phyloP scores from a whole-genome alignment of 345 rosid species.

The Moringa oleifera region DNA sequence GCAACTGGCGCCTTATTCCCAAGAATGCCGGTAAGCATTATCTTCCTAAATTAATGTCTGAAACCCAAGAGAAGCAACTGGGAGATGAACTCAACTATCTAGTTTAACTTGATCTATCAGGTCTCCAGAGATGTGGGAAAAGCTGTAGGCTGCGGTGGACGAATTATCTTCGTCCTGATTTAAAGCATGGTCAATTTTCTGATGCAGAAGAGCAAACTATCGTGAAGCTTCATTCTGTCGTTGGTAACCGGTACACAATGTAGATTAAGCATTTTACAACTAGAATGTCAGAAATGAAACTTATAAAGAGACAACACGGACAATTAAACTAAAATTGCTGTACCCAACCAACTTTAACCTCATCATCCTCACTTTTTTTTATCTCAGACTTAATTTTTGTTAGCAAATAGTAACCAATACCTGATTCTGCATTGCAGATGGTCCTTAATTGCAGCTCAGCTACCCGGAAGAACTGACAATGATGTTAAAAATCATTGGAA shows the following conservation, averaged over 20 bases:
- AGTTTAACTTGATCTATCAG: slow-evolving; percentile 19
- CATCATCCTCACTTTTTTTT: too few relatives aligned
- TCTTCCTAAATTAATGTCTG: too few relatives aligned
- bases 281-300: neutral
- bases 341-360: too few relatives aligned
- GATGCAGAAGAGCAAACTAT: slow-evolving; percentile 85
- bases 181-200: slow-evolving; percentile 69
- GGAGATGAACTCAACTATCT: too few relatives aligned
- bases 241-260: slow-evolving; percentile 65
- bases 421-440: slow-evolving; percentile 37
- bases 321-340: too few relatives aligned
- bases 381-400: neutral
- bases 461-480: slow-evolving; percentile 87
- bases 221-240: slow-evolving; percentile 79
- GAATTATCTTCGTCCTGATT: slow-evolving; percentile 85
- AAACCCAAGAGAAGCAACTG: too few relatives aligned
- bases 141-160: slow-evolving; percentile 92
- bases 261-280: neutral
- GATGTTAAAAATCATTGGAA: slow-evolving; percentile 96
- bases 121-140: slow-evolving; percentile 90
- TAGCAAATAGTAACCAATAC: neutral
- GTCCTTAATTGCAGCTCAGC: slow-evolving; percentile 89
- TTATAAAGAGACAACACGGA: neutral
- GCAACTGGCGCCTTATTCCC: slow-evolving; percentile 96
- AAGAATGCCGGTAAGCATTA: slow-evolving; percentile 88